These are phyloP conservation scores for Arachnomyces sp. DNA, from an alignment of 2,329 filamentous ascomycete genomes.

Conservation along the genomic window DNA sequence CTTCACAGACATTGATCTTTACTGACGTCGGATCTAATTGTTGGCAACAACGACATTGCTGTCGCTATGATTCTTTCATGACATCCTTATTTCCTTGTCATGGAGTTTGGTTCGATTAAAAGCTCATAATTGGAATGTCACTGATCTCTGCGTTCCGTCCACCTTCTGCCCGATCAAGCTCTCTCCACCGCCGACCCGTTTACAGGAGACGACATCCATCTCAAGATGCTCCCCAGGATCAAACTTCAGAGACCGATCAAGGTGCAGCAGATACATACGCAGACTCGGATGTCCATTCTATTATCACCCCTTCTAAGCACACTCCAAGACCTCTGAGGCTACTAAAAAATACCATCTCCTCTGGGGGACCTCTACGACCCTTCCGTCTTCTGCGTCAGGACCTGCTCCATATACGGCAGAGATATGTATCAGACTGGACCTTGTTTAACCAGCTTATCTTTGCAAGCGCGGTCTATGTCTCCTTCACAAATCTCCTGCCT, in stretches of 20 bases:
- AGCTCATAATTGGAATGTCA: too few species aligned
- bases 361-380: slow-evolving; percentile 41
- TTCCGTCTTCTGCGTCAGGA: slow-evolving; percentile 49
- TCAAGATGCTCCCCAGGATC: too few species aligned
- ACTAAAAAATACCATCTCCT: too few species aligned
- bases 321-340: slow-evolving; percentile 26
- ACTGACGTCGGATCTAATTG: neutral
- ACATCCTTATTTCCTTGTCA: too few species aligned
- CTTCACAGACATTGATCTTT: neutral
- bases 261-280: too few species aligned
- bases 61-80: too few species aligned
- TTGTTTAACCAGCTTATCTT: slow-evolving; percentile 59
- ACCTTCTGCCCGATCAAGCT: too few species aligned
- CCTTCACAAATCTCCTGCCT: slow-evolving; percentile 60
- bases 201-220: too few species aligned
- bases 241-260: too few species aligned
- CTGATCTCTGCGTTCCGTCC: too few species aligned
- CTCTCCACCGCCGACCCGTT: too few species aligned
- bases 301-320: slow-evolving; percentile 32
- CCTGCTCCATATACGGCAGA: slow-evolving; percentile 36
- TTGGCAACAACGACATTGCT: neutral
- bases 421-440: slow-evolving; percentile 49
- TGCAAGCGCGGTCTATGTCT: slow-evolving; percentile 58
- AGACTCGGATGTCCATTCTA: slow-evolving; percentile 26
- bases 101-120: too few species aligned